Conservation (phyloP, 192 early-diverging fungal genomes). For the Linnemannia exigua region DNA sequence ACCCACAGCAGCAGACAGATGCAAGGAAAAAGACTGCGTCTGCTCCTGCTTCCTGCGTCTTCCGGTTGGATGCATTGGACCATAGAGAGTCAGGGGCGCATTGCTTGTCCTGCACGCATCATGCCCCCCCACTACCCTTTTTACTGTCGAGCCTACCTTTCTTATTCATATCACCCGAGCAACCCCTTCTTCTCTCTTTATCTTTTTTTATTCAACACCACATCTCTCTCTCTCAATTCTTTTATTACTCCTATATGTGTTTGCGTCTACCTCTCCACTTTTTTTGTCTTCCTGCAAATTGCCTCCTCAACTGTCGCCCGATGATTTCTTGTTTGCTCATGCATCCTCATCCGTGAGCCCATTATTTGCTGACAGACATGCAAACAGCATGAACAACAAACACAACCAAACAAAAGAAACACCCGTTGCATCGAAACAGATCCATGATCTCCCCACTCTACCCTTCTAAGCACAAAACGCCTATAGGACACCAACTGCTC, state of each 20-base stretch:
- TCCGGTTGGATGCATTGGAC: no score
- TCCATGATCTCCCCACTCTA: neutral
- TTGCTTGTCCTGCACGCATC: neutral
- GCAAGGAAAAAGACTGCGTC: neutral
- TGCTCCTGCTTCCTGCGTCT: no score
- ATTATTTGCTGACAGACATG: neutral
- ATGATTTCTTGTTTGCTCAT: neutral
- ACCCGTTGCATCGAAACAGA: slow-evolving; percentile 26
- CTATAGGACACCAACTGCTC: neutral
- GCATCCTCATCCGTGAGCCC: neutral
- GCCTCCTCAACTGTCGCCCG: neutral
- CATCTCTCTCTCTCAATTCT: no score
- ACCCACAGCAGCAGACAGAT: neutral
- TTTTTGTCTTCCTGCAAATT: neutral
- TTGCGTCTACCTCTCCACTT: neutral
- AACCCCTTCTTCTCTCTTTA: neutral
- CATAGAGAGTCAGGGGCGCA: neutral
- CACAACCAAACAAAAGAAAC: neutral
- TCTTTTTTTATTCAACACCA: neutral
- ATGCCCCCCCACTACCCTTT: neutral
- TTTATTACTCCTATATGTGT: neutral
- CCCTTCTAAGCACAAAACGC: neutral
- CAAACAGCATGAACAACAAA: neutral
- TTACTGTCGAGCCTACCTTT: neutral
- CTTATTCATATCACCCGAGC: neutral